A percentile compares a stretch with the other conserved stretches of the same genome.
Conservation (phyloP, 257 asterid species). For the Solanum etuberosum region DNA sequence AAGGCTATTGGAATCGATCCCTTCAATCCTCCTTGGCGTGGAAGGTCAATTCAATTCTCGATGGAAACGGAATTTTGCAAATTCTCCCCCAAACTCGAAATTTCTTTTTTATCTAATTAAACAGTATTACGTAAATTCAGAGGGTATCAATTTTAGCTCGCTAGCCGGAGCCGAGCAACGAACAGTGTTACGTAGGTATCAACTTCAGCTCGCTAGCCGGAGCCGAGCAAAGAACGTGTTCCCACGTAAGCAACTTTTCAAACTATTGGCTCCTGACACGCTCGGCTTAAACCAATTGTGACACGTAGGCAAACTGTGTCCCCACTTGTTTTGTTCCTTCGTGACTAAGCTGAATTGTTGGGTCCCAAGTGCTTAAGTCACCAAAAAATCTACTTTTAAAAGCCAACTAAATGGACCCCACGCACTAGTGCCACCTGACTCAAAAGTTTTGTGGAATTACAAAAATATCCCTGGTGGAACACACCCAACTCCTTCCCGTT, state of each 20-base stretch:
- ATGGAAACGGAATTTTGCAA: too few relatives aligned
- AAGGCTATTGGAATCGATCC: too few relatives aligned
- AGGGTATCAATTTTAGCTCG: too few relatives aligned
- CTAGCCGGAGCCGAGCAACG: not conserved
- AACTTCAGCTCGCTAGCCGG: too few relatives aligned
- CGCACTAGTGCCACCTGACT: conserved; percentile 55
- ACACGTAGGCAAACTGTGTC: conserved; percentile 17
- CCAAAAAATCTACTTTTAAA: conserved; percentile 11
- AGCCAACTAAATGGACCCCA: conserved; percentile 21
- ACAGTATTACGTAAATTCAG: too few relatives aligned
- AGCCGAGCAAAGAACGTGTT: not conserved
- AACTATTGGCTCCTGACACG: conserved; percentile 9
- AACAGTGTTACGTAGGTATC: not conserved
- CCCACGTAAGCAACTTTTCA: conserved; percentile 1
- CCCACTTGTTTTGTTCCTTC: conserved; percentile 51
- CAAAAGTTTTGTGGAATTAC: conserved; percentile 34
- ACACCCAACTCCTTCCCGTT: not conserved
- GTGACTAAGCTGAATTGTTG: conserved; percentile 44
- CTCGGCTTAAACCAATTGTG: not conserved
- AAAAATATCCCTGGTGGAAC: conserved; percentile 31
- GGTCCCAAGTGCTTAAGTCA: conserved; percentile 25
- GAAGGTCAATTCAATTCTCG: too few relatives aligned
- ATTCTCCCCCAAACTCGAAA: too few relatives aligned
- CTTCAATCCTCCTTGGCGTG: too few relatives aligned
- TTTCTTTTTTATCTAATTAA: too few relatives aligned